Conservation (phyloP, 2,329 filamentous ascomycete genomes). For the Davidsoniella australis region DNA sequence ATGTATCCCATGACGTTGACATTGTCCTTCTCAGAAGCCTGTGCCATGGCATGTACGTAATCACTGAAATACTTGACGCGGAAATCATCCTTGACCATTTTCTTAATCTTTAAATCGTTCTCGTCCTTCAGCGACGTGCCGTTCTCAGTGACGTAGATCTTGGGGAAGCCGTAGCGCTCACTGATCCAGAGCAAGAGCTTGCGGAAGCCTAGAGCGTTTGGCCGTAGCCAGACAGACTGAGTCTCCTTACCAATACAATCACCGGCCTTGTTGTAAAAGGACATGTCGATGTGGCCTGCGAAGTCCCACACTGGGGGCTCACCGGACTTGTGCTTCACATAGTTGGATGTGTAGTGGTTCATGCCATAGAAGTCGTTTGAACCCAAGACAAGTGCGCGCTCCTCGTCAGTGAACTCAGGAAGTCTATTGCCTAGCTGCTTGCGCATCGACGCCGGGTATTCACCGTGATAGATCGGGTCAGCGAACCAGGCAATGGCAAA, state of each 20-base stretch:
- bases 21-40: constrained; percentile 53
- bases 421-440: constrained; percentile 64
- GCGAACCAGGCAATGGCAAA: constrained; percentile 81
- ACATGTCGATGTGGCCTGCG: constrained; percentile 57
- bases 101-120: constrained; percentile 52
- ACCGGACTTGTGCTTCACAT: constrained; percentile 54
- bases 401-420: constrained; percentile 56
- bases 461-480: constrained; percentile 70
- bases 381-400: constrained; percentile 58
- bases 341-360: constrained; percentile 88
- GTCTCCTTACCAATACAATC: constrained; percentile 67
- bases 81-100: constrained; percentile 69
- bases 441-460: constrained; percentile 71
- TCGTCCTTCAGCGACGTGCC: constrained; percentile 73
- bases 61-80: constrained; percentile 60
- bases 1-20: constrained; percentile 67
- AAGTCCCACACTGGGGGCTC: constrained; percentile 48
- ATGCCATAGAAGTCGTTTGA: constrained; percentile 89
- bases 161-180: constrained; percentile 56
- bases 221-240: constrained; percentile 65
- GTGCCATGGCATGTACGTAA: constrained; percentile 62
- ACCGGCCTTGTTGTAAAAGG: constrained; percentile 54
- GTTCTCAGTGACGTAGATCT: constrained; percentile 80
- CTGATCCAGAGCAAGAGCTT: constrained; percentile 62
- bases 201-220: constrained; percentile 59